Evolutionary conservation across 768 basidiomycete species (phyloP), one percentile per base, ranked within the genome.

Genomic region (Tubosaeta sp.): DNA sequence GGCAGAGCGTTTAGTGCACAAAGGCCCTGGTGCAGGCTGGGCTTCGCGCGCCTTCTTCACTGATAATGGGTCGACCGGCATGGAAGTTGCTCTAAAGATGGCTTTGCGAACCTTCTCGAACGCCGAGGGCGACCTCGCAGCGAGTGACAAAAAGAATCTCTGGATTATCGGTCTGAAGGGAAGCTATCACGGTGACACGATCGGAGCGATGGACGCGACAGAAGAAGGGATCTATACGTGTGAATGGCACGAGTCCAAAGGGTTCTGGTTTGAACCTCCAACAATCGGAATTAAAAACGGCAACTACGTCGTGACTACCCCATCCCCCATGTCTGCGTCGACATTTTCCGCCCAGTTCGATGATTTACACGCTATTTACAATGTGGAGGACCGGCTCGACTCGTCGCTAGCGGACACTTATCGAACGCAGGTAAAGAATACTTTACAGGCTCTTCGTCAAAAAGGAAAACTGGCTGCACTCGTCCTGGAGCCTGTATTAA

Each of bases 1-100:
- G 19, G 84, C 92, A 1, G 94, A 97, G 63, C 79, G 80, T 18
- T 75, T 97, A 19, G 69, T 95, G 16, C 65, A 73, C 24, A 63
- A 78, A 22, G 90, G 89, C 2, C 93, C 94, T 4, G 95, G 95
- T 0, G 78, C 76, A 52, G 89, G 86, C 2, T 98, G 95, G 95
- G 95, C 95, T 1, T 78, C 82, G 8, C 81, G 91, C 18, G 95
- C 83, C 3, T 97, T 95, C 71, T 92, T 89, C 69, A 90, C 90
- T 6, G 95, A 98, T 63, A 87, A 98, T 57, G 95, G 95, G 13
- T 91, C 92, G 19, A 97, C 95, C 0, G 95, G 85, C 7, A 94
- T 95, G 84, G 95, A 97, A 66, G 86, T 95, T n/a, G 95, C 92
- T 11, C 71, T 98, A 52, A 98, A 98, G 69, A 97, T 98, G 95